phyloP scores from a whole-genome alignment of 2,329 filamentous ascomycete species.

The Talaromyces sp. region DNA sequence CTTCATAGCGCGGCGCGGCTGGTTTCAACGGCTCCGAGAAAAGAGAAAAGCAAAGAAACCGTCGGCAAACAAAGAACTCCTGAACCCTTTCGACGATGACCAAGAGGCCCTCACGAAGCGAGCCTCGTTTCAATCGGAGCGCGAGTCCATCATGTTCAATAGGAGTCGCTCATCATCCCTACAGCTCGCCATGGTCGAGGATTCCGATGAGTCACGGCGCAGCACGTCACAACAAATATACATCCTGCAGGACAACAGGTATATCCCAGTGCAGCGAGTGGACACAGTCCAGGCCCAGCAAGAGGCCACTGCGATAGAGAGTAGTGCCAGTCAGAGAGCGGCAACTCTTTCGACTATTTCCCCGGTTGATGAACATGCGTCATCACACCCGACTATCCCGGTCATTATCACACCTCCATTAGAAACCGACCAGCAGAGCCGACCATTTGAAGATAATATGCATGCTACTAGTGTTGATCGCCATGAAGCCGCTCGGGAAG shows the following conservation, averaged over 20 bases:
- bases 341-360: constrained; percentile 3
- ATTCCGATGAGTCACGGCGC: constrained; percentile 2
- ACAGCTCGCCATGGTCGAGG: constrained; percentile 18
- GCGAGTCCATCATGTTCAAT: constrained; percentile 26
- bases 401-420: constrained; percentile 8
- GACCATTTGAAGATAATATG: not conserved
- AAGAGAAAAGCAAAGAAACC: not conserved
- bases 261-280: constrained; percentile 8
- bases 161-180: constrained; percentile 21
- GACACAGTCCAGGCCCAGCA: constrained; percentile 2
- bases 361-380: not conserved
- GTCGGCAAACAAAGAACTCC: not conserved
- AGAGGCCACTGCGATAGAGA: not conserved
- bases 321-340: not conserved
- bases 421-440: constrained; percentile 3
- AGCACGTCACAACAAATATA: constrained; percentile 9
- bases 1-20: constrained; percentile 10
- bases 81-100: constrained; percentile 3
- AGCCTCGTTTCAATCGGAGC: constrained; percentile 16
- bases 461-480: not conserved
- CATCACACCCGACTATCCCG: constrained; percentile 6
- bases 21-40: constrained; percentile 5
- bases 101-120: constrained; percentile 8
- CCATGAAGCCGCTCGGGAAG: not conserved
- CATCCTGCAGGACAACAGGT: constrained; percentile 5